These are phyloP conservation scores for Fusarium napiforme DNA, from an alignment of 2,329 filamentous ascomycete genomes.

Conservation along the genomic window DNA sequence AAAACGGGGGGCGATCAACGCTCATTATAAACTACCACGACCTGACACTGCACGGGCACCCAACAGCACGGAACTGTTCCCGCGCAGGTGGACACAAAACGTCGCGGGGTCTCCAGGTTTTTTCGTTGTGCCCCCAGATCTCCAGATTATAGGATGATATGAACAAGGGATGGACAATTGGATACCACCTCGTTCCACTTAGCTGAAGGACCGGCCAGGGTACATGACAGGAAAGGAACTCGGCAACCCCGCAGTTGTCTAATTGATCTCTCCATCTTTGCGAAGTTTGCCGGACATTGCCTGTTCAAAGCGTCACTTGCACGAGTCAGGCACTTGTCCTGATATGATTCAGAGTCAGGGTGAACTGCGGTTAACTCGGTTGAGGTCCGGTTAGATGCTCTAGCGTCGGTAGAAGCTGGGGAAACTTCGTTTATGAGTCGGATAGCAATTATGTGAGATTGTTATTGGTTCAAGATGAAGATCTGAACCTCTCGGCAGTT, in stretches of 20 bases:
- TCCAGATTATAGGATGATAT: conserved; percentile 9
- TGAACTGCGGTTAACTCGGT: neutral
- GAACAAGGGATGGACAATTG: neutral
- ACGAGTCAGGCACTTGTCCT: neutral
- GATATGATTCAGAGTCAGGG: neutral
- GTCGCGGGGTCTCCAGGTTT: conserved; percentile 24
- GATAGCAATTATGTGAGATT: neutral
- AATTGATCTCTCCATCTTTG: neutral
- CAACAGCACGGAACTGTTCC: neutral
- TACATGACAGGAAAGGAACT: neutral
- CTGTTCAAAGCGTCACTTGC: neutral
- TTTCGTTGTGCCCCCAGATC: neutral
- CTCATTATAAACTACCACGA: neutral
- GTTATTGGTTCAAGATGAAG: neutral
- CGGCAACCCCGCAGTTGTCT: neutral
- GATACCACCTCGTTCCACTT: conserved; percentile 10
- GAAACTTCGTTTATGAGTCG: neutral
- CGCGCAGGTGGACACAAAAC: neutral
- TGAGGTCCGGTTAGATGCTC: neutral
- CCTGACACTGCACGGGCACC: neutral
- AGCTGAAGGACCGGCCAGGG: neutral
- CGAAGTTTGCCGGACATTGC: neutral
- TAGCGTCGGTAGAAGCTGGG: neutral
- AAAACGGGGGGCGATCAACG: conserved; percentile 1
- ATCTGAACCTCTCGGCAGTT: neutral